These are phyloP conservation scores for Stachybotrys echinatus DNA, from an alignment of 2,329 filamentous ascomycete genomes.

Conservation along the genomic window DNA sequence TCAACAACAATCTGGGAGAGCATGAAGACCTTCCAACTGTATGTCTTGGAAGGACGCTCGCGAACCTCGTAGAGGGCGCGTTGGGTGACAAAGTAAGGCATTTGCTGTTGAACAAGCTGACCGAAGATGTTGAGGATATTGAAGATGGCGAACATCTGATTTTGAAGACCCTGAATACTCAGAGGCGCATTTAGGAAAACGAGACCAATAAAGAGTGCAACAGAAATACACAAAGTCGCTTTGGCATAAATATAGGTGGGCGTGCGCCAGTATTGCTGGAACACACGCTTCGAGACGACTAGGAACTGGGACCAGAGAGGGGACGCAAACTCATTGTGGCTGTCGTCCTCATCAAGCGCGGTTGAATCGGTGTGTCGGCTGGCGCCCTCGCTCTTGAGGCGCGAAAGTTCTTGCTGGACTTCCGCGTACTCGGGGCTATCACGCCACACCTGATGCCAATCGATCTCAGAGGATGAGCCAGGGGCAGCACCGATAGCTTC, in stretches of 20 bases:
- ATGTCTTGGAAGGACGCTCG: conserved; percentile 68
- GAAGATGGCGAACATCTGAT: conserved; percentile 70
- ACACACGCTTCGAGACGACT: conserved; percentile 63
- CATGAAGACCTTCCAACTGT: conserved; percentile 72
- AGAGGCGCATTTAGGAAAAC: conserved; percentile 55
- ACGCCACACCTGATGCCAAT: conserved; percentile 68
- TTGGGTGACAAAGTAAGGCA: conserved; percentile 72
- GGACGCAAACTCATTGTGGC: conserved; percentile 68
- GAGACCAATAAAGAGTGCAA: conserved; percentile 69
- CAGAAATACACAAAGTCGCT: conserved; percentile 50
- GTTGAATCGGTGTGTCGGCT: conserved; percentile 11
- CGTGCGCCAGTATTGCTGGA: conserved; percentile 80
- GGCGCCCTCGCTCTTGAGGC: conserved; percentile 48
- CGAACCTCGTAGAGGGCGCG: conserved; percentile 74
- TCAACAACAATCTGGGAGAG: conserved; percentile 68
- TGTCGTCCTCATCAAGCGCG: conserved; percentile 9
- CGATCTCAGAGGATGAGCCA: conserved; percentile 33
- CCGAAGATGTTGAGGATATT: conserved; percentile 72
- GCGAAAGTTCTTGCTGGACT: conserved; percentile 57
- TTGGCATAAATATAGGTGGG: conserved; percentile 76
- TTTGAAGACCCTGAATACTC: conserved; percentile 65
- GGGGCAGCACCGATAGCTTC: conserved; percentile 37
- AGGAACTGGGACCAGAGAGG: conserved; percentile 62
- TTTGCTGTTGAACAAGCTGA: conserved; percentile 64
- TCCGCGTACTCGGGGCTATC: conserved; percentile 43